A percentile compares a stretch with the other conserved stretches of the same genome.
These are phyloP conservation scores for Plasmodium vivax DNA, from an alignment of 169 alveolate genomes.

Conservation along the genomic window DNA sequence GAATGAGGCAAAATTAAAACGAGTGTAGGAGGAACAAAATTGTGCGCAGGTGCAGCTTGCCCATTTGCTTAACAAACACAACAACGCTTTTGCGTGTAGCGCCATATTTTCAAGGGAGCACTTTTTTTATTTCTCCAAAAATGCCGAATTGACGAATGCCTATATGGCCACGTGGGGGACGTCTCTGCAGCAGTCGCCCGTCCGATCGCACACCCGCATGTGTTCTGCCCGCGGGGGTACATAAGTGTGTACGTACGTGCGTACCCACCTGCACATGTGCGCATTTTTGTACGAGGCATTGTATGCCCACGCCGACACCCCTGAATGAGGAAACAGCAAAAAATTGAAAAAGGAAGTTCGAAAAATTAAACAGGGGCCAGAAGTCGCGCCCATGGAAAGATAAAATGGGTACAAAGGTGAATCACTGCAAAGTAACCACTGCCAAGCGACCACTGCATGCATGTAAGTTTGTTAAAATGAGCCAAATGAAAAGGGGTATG, in stretches of 20 bases:
- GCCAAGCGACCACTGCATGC: background rate
- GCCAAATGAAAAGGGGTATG: background rate
- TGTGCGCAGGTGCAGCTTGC: background rate
- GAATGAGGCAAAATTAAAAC: background rate
- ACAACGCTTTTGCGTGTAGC: background rate
- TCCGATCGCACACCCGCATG: background rate
- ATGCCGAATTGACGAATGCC: background rate
- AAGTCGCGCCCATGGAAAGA: background rate
- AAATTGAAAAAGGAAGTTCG: background rate
- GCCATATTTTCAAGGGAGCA: background rate
- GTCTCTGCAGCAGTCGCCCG: background rate
- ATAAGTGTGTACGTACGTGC: background rate
- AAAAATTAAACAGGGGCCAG: background rate
- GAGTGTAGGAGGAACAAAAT: background rate
- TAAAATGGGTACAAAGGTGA: background rate
- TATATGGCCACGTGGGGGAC: background rate
- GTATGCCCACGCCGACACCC: background rate
- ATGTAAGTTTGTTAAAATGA: background rate
- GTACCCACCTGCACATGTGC: background rate
- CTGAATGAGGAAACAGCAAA: background rate
- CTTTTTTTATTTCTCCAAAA: too few relatives aligned
- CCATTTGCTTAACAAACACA: background rate
- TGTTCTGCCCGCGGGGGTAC: background rate
- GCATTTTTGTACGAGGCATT: background rate
- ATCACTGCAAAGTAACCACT: background rate